These are phyloP conservation scores for Mrakia hoshinonis DNA, from an alignment of 768 basidiomycete species.

Conservation along the genomic window DNA sequence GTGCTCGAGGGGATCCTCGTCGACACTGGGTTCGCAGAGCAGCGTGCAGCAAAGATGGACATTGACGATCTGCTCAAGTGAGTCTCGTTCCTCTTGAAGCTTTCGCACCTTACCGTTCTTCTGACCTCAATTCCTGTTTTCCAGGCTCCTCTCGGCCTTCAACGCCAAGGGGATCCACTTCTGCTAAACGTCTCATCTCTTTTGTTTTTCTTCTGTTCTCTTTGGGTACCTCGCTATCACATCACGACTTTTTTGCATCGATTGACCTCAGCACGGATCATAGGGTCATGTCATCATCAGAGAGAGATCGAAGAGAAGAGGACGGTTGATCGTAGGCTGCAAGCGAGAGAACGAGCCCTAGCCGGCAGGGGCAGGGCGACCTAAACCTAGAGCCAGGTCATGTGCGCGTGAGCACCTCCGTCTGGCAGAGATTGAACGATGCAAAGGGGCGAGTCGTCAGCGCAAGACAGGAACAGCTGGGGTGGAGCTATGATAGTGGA, in stretches of 20 bases:
- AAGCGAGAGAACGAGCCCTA: too few relatives aligned
- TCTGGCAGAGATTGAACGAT: too few relatives aligned
- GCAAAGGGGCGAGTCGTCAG: background rate
- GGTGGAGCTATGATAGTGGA: background rate
- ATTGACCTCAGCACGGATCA: too few relatives aligned
- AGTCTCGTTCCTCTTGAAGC: constrained; percentile 37
- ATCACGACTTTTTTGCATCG: too few relatives aligned
- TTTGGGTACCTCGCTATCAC: too few relatives aligned
- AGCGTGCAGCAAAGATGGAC: constrained; percentile 84
- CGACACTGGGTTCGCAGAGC: constrained; percentile 64
- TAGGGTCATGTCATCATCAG: too few relatives aligned
- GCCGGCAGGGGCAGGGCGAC: too few relatives aligned
- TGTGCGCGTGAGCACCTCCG: background rate
- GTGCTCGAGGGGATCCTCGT: constrained; percentile 64
- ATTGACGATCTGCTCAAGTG: constrained; percentile 84
- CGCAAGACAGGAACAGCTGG: background rate
- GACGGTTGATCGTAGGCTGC: too few relatives aligned
- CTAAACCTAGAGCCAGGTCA: background rate
- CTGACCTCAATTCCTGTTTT: background rate
- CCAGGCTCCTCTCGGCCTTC: constrained; percentile 38
- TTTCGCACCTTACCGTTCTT: background rate
- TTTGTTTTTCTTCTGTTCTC: too few relatives aligned
- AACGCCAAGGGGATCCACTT: constrained; percentile 40
- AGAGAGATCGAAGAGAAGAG: too few relatives aligned
- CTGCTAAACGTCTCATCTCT: background rate